Conservation (phyloP, 768 basidiomycete species). For the Boletus sp. region DNA sequence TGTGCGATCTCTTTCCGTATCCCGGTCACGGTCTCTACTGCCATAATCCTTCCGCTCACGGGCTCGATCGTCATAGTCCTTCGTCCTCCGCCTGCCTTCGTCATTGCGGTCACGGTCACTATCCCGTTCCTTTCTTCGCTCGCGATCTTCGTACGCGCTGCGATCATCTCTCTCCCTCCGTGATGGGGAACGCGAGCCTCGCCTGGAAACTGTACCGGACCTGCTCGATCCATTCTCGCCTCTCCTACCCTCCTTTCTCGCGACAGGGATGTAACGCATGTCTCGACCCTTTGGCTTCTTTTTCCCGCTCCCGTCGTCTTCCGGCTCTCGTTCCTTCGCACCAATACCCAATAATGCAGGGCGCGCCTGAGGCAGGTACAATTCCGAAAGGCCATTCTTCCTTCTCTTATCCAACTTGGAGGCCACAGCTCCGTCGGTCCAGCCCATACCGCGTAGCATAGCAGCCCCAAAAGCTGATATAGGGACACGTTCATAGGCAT, state of each 20-base stretch:
- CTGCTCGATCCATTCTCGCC: constrained; percentile 30
- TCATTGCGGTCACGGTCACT: constrained; percentile 14
- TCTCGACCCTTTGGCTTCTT: constrained; percentile 52
- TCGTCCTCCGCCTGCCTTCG: constrained; percentile 7
- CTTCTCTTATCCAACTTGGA: constrained; percentile 52
- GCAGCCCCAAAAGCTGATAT: constrained; percentile 93
- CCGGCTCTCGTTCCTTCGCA: constrained; percentile 80
- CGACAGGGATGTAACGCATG: constrained; percentile 79
- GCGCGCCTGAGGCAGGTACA: constrained; percentile 78
- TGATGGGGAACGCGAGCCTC: constrained; percentile 50
- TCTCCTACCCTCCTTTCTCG: constrained; percentile 61
- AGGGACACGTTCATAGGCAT: constrained; percentile 89
- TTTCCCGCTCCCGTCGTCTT: constrained; percentile 66
- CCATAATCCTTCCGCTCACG: constrained; percentile 18
- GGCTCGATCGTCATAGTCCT: constrained; percentile 8
- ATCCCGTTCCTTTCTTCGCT: constrained; percentile 11
- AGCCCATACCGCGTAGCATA: constrained; percentile 94
- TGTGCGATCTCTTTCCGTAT: constrained; percentile 28
- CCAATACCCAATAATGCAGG: constrained; percentile 91
- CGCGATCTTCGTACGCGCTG: constrained; percentile 13
- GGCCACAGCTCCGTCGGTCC: constrained; percentile 81
- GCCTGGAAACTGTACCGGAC: constrained; percentile 44
- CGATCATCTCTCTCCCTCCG: constrained; percentile 19
- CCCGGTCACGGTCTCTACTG: constrained; percentile 24
- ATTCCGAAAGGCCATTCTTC: constrained; percentile 59